phyloP scores from a whole-genome alignment of 768 basidiomycete species.

The Mycena haematopus region DNA sequence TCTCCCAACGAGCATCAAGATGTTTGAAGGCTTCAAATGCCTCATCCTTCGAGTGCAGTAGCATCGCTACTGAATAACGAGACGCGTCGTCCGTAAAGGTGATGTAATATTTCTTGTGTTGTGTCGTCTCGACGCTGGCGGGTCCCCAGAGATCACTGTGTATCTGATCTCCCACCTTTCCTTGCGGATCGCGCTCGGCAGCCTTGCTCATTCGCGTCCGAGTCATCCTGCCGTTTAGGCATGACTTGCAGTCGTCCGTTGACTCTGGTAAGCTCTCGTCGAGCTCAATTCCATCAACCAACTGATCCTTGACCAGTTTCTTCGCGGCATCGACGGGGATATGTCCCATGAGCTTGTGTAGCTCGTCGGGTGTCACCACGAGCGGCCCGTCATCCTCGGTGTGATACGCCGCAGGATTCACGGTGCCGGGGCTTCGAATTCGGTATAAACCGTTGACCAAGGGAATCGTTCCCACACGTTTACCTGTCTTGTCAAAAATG shows the following conservation, averaged over 20 bases:
- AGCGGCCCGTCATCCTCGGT: not conserved
- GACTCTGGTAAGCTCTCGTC: not conserved
- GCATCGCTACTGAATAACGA: not conserved
- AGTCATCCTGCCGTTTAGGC: not conserved
- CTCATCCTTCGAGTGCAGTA: not conserved
- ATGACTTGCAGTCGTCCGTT: not conserved
- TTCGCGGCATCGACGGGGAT: not conserved
- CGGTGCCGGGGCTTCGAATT: not conserved
- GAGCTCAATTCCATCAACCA: not conserved
- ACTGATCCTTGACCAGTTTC: not conserved
- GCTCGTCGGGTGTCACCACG: not conserved
- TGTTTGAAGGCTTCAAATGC: not conserved
- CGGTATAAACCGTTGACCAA: not conserved
- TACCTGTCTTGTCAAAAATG: not conserved
- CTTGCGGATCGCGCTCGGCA: not conserved
- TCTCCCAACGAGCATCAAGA: not conserved
- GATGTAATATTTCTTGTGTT: not conserved
- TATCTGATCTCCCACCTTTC: not conserved
- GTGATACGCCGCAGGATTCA: not conserved
- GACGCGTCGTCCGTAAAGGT: not conserved
- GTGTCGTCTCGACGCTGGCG: not conserved
- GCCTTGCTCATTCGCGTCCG: not conserved
- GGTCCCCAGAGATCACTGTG: not conserved
- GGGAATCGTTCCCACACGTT: not conserved
- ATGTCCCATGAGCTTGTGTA: not conserved